phyloP scores from a whole-genome alignment of 306 rosid genomes.

The Senna siamea region DNA sequence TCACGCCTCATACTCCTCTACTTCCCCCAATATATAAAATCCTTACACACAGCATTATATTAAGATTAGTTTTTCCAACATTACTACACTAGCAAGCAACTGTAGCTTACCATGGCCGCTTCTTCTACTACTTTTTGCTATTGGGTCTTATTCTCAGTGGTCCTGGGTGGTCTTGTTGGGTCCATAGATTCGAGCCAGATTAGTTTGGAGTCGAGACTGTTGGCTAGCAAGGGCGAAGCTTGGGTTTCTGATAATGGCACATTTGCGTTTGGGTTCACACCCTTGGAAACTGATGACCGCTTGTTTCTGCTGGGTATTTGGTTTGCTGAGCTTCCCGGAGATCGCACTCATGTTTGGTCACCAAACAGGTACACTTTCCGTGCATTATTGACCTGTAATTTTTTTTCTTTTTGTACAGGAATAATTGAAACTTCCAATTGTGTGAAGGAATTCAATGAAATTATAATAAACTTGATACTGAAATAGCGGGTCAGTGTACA shows the following conservation, averaged over 20 bases:
- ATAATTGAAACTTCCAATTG: too few relatives aligned
- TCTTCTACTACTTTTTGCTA: conserved; percentile 22
- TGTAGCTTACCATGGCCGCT: conserved; percentile 41
- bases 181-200: conserved; percentile 50
- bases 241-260: conserved; percentile 85
- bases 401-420: too few relatives aligned
- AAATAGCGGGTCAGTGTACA: too few relatives aligned
- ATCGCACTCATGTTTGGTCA: conserved; percentile 74
- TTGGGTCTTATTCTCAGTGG: conserved; percentile 36
- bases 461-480: too few relatives aligned
- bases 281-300: conserved; percentile 33
- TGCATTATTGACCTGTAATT: not conserved
- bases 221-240: conserved; percentile 53
- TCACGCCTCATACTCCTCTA: not conserved
- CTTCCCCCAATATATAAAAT: conserved; percentile 16
- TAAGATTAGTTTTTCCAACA: conserved; percentile 29
- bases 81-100: conserved; percentile 5
- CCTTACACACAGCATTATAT: not conserved
- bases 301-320: conserved; percentile 66
- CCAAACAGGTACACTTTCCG: conserved; percentile 59
- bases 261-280: conserved; percentile 84
- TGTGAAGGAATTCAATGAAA: too few relatives aligned
- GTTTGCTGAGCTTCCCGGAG: conserved; percentile 87
- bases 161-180: conserved; percentile 36
- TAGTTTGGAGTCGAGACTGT: conserved; percentile 61